Base-by-base conservation (phyloP, 345 rosid species). In the Turritis glabra region DNA sequence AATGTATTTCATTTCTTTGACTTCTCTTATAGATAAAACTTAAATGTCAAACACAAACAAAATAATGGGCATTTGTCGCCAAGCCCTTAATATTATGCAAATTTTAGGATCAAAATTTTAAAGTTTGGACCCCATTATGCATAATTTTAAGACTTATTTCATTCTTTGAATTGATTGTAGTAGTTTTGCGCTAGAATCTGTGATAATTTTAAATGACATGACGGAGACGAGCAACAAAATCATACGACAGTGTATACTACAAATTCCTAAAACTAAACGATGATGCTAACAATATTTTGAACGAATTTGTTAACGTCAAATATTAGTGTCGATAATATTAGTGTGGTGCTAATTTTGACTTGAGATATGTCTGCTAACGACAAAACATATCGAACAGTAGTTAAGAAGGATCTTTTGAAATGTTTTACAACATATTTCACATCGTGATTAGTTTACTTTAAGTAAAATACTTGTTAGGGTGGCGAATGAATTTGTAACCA, bases 401-500 rank as follows among this genome's bases (percentile, higher is more conserved):
- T 15, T 7, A 2, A 51, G 55, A 35, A 25, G 23, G 22, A 51
- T 5, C 51, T 53, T 38, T 13, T 37, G 26, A 17, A 25, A 38
- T 40, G 4, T 18, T 68, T 25, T 25, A 11, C 25, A n/a, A 17
- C 4, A 38, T 29, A 22, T 4, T 30, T 55, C 19, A 55, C 27
- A 26, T 27, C 21, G n/a, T 41, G 6, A 12, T 30, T 17, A 29
- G 7, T 55, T 56, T 17, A 29, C 4, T 55, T 56, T 7, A 48
- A 15, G 43, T 52, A 18, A 29, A 17, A 61, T 35, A 48, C 41
- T 50, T 25, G 3, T 1, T 17, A 41, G 17, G 64, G n/a, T 53
- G 33, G 33, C 26, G 52, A 66, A 25, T 56, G 43, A 66, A 67
- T 57, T 25, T 47, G 73, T 68, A 66, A 66, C 47, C 22, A 65